Percentiles rank a stretch among this genome's conserved stretches.
Evolutionary conservation across 176 grass and related monocot genomes (phyloP).

Genomic region (Triticum monococcum): DNA sequence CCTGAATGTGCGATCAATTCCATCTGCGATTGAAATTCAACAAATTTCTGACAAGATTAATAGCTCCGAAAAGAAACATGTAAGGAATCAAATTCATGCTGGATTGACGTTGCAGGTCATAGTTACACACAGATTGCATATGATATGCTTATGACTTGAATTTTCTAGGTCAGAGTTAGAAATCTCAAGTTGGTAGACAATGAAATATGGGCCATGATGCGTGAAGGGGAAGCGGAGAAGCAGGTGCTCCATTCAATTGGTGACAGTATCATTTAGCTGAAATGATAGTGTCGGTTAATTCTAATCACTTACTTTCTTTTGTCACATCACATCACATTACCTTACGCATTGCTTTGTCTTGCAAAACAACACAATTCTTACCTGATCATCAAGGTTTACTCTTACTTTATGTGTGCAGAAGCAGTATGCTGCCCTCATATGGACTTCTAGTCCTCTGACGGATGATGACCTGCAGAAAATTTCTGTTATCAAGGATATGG

Average conservation of each 20-base stretch:
- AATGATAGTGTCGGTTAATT: background rate
- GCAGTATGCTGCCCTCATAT: constrained; percentile 91
- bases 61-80: constrained; percentile 73
- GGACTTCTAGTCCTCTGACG: constrained; percentile 65
- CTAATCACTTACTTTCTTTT: constrained; percentile 1
- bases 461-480: constrained; percentile 65
- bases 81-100: constrained; percentile 38
- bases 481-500: constrained; percentile 61
- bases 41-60: constrained; percentile 79
- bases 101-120: background rate
- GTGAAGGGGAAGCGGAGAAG: constrained; percentile 95
- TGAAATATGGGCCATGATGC: constrained; percentile 93
- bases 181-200: constrained; percentile 75
- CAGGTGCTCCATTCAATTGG: constrained; percentile 48
- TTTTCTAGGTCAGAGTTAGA: constrained; percentile 65
- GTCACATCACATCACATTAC: background rate
- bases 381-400: background rate
- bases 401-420: constrained; percentile 48
- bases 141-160: constrained; percentile 10
- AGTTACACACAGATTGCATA: constrained; percentile 14
- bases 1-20: constrained; percentile 61
- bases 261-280: constrained; percentile 3
- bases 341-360: background rate
- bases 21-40: constrained; percentile 66
- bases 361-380: background rate